A percentile compares a stretch with the other conserved stretches of the same genome.
phyloP scores from a whole-genome alignment of 805 yeast species.

The Wickerhamiella vanderwaltii region DNA sequence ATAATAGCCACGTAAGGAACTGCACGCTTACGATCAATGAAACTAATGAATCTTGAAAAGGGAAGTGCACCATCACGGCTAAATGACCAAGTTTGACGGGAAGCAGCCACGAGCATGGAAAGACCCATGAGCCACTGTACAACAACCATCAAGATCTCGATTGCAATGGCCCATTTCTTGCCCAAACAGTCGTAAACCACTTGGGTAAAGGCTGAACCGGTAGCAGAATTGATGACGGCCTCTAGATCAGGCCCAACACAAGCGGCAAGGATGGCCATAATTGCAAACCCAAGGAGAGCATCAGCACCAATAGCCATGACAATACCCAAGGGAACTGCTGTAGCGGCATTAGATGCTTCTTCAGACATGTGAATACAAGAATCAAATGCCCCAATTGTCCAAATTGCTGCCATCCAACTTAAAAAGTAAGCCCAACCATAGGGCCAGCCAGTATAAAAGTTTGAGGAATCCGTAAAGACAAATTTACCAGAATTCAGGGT shows the following conservation, averaged over 20 bases:
- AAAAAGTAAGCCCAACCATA: slow-evolving; percentile 44
- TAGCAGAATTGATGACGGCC: slow-evolving; percentile 32
- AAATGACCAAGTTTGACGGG: slow-evolving; percentile 41
- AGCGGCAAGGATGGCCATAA: slow-evolving; percentile 42
- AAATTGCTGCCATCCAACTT: slow-evolving; percentile 53
- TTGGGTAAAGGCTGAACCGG: slow-evolving; percentile 58
- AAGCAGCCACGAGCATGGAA: slow-evolving; percentile 42
- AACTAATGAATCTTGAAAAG: slow-evolving; percentile 41
- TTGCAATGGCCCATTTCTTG: slow-evolving; percentile 36
- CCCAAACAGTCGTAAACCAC: slow-evolving; percentile 39
- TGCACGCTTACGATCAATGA: slow-evolving; percentile 41
- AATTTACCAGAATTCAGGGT: slow-evolving; percentile 38
- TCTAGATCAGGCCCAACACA: slow-evolving; percentile 35
- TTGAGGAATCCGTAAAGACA: slow-evolving; percentile 44
- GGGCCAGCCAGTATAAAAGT: slow-evolving; percentile 41
- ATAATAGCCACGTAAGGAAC: slow-evolving; percentile 57
- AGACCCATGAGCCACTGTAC: slow-evolving; percentile 60
- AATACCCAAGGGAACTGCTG: slow-evolving; percentile 55
- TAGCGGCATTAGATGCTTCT: slow-evolving; percentile 51
- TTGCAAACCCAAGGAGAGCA: slow-evolving; percentile 45
- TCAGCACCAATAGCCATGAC: slow-evolving; percentile 46
- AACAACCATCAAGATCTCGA: slow-evolving; percentile 44
- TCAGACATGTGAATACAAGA: slow-evolving; percentile 63
- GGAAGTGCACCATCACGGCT: slow-evolving; percentile 71
- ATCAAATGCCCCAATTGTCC: slow-evolving; percentile 69